Percentiles rank a stretch among this genome's conserved stretches.
Conservation (phyloP, 2,329 filamentous ascomycete species). For the Fusarium pseudoanthophilum region DNA sequence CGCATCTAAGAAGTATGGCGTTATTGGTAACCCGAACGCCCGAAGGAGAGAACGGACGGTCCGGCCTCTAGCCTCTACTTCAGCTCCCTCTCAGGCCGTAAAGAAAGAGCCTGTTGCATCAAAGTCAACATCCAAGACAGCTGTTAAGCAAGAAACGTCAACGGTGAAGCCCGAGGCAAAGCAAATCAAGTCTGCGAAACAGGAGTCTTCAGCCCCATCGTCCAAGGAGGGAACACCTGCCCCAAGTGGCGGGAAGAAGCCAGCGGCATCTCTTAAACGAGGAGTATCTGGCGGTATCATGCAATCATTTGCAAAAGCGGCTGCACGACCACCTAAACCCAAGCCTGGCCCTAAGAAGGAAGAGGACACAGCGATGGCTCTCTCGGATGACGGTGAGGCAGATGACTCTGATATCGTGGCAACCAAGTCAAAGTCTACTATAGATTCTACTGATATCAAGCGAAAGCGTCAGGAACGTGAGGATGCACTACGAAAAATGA, state of each 20-base stretch:
- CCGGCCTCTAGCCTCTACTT: conserved; percentile 38
- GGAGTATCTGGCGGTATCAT: conserved; percentile 73
- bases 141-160: conserved; percentile 38
- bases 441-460: conserved; percentile 41
- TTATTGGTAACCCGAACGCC: conserved; percentile 79
- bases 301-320: conserved; percentile 79
- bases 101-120: conserved; percentile 29
- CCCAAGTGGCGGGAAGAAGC: conserved; percentile 48
- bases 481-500: conserved; percentile 54
- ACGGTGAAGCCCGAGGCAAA: conserved; percentile 6
- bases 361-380: conserved; percentile 46
- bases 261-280: conserved; percentile 61
- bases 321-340: conserved; percentile 56
- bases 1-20: conserved; percentile 72
- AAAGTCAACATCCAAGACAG: conserved; percentile 34
- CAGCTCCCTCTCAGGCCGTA: conserved; percentile 41
- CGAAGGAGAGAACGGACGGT: conserved; percentile 59
- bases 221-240: conserved; percentile 43
- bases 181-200: conserved; percentile 41
- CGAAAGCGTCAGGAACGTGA: conserved; percentile 52
- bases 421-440: conserved; percentile 37
- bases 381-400: conserved; percentile 56
- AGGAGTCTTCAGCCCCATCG: conserved; percentile 44
- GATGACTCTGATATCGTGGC: conserved; percentile 51
- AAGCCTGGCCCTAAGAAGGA: conserved; percentile 56